Conservation (phyloP, 2,329 filamentous ascomycete species). For the Corinectria fuckeliana region DNA sequence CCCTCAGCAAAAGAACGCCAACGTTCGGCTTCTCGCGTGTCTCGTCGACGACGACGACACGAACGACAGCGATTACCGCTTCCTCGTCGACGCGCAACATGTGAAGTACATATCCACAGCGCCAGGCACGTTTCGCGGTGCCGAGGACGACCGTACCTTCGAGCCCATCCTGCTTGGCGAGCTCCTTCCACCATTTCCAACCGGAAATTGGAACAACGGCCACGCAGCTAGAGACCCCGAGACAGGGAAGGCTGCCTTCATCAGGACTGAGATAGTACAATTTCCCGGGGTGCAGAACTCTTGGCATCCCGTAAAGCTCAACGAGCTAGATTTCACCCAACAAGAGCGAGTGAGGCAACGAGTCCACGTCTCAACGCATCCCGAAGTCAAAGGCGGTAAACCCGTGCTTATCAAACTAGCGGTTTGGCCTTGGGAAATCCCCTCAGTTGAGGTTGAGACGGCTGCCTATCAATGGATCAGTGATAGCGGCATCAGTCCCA, state of each 20-base stretch:
- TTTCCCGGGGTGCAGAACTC: slow-evolving; percentile 25
- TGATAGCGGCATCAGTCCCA: slow-evolving; percentile 32
- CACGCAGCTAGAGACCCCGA: slow-evolving; percentile 25
- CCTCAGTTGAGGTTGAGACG: slow-evolving; percentile 34
- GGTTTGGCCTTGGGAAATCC: slow-evolving; percentile 38
- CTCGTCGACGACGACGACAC: slow-evolving; percentile 33
- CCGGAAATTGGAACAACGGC: slow-evolving; percentile 35
- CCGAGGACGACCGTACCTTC: slow-evolving; percentile 36
- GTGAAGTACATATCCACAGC: slow-evolving; percentile 37
- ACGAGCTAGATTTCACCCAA: slow-evolving; percentile 35
- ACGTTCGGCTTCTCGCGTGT: slow-evolving; percentile 36
- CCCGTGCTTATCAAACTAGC: slow-evolving; percentile 39
- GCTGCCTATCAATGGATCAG: slow-evolving; percentile 37
- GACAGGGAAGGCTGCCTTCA: slow-evolving; percentile 28
- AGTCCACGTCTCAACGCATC: slow-evolving; percentile 35
- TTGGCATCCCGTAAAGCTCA: slow-evolving; percentile 34
- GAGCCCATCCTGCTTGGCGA: slow-evolving; percentile 34
- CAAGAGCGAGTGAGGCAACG: slow-evolving; percentile 32
- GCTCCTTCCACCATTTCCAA: slow-evolving; percentile 37
- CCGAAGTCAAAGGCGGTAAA: slow-evolving; percentile 26
- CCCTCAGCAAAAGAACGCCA: slow-evolving; percentile 24
- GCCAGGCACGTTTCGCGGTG: slow-evolving; percentile 33
- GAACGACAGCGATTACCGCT: slow-evolving; percentile 38
- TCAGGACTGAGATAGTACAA: slow-evolving; percentile 25
- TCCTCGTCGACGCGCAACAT: slow-evolving; percentile 33